Percentiles rank a stretch among this genome's conserved stretches.
Evolutionary conservation across 2,329 filamentous ascomycete species (phyloP).

Genomic region (Meredithiella fracta): DNA sequence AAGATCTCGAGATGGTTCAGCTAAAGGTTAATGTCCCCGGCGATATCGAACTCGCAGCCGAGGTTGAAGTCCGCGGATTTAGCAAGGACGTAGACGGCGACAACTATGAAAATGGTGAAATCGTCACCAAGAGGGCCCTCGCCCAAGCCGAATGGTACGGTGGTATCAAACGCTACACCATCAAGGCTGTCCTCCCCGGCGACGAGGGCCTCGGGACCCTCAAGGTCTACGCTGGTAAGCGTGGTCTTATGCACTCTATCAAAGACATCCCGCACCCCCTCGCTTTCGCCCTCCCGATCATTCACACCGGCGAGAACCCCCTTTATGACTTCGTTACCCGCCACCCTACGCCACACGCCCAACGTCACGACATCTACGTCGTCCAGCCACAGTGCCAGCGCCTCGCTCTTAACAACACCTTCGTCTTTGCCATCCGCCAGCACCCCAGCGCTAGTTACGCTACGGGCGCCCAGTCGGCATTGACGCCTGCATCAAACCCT

Average conservation of each 20-base stretch:
- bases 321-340: constrained; percentile 83
- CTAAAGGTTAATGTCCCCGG: constrained; percentile 73
- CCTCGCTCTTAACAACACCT: constrained; percentile 88
- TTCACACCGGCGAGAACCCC: constrained; percentile 83
- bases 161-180: constrained; percentile 75
- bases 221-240: constrained; percentile 85
- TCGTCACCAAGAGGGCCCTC: constrained; percentile 69
- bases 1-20: constrained; percentile 86
- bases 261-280: constrained; percentile 89
- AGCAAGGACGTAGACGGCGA: constrained; percentile 77
- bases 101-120: constrained; percentile 79
- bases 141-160: constrained; percentile 83
- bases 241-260: constrained; percentile 92
- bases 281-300: constrained; percentile 74
- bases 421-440: constrained; percentile 89
- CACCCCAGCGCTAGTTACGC: constrained; percentile 47
- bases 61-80: constrained; percentile 74
- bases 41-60: constrained; percentile 81
- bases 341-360: constrained; percentile 94
- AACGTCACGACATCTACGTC: constrained; percentile 91
- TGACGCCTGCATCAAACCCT: constrained; percentile 32
- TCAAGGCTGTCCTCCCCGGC: constrained; percentile 81
- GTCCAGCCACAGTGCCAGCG: constrained; percentile 85
- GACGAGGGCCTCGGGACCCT: constrained; percentile 79
- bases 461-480: constrained; percentile 19